Conservation (phyloP, 495 filamentous ascomycete species). For the Penicillium argentinense region DNA sequence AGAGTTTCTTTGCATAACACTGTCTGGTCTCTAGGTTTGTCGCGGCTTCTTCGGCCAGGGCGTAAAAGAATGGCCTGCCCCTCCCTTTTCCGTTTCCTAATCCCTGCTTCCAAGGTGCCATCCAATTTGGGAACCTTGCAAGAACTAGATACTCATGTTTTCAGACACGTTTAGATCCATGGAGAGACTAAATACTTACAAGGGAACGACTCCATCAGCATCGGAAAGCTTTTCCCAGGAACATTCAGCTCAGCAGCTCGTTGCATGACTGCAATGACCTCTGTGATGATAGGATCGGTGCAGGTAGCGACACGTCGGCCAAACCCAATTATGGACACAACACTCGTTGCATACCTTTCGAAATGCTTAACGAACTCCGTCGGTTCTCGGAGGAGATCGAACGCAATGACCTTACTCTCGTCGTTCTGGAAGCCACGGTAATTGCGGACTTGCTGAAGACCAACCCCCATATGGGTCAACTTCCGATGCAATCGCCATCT, state of each 20-base stretch:
- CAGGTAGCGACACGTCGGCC: conserved; percentile 33
- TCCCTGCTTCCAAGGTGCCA: conserved; percentile 39
- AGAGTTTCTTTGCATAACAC: conserved; percentile 41
- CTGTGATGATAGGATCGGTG: conserved; percentile 45
- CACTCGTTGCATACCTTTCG: conserved; percentile 43
- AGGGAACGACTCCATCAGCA: conserved; percentile 61
- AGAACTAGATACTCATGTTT: conserved; percentile 28
- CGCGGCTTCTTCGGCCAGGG: conserved; percentile 40
- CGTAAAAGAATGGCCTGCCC: conserved; percentile 39
- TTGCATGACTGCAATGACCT: conserved; percentile 44
- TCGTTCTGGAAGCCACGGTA: conserved; percentile 63
- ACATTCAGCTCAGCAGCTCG: conserved; percentile 35
- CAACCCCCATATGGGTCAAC: conserved; percentile 60
- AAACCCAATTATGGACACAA: conserved; percentile 47
- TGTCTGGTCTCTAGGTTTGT: conserved; percentile 17
- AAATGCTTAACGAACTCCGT: conserved; percentile 41
- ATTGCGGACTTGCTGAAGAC: conserved; percentile 57
- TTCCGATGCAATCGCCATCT: conserved; percentile 63
- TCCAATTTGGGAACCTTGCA: conserved; percentile 34
- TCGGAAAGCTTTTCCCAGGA: conserved; percentile 59
- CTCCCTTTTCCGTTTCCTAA: conserved; percentile 32
- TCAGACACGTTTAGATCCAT: background rate
- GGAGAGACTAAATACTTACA: conserved; percentile 16
- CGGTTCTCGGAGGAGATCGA: conserved; percentile 32
- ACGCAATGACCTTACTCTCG: conserved; percentile 42